Evolutionary conservation across 768 basidiomycete species (phyloP).

Genomic region (Trametopsis cervina): DNA sequence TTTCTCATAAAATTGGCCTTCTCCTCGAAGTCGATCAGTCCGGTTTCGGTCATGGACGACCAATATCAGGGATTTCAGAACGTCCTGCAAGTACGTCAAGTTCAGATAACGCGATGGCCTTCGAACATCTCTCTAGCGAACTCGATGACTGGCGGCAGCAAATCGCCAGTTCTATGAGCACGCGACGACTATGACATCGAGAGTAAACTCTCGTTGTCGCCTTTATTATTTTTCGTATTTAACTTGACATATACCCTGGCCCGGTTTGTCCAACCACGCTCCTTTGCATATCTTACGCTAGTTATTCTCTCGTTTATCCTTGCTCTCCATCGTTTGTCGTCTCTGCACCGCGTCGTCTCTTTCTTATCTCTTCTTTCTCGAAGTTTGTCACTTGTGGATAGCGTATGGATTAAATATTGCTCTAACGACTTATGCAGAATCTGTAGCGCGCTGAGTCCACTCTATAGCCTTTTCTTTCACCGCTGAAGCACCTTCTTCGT

Average conservation of each 20-base stretch:
- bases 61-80: conserved; percentile 50
- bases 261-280: conserved; percentile 37
- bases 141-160: conserved; percentile 85
- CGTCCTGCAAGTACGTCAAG: conserved; percentile 71
- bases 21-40: conserved; percentile 83
- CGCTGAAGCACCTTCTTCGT: conserved; percentile 68
- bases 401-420: conserved; percentile 15
- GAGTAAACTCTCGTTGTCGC: conserved; percentile 44
- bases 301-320: conserved; percentile 25
- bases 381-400: conserved; percentile 14
- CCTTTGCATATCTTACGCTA: conserved; percentile 40
- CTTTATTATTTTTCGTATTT: conserved; percentile 20
- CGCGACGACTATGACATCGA: conserved; percentile 65
- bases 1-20: conserved; percentile 87
- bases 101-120: conserved; percentile 72
- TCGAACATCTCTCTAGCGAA: conserved; percentile 74
- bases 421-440: conserved; percentile 23
- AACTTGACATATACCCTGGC: conserved; percentile 40
- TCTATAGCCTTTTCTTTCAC: conserved; percentile 90
- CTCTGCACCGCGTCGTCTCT: conserved; percentile 20
- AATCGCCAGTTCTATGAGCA: conserved; percentile 72
- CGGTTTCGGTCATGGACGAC: conserved; percentile 51
- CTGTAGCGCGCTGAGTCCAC: conserved; percentile 71
- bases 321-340: conserved; percentile 26
- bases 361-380: conserved; percentile 12